Percentiles rank a stretch among this genome's conserved stretches.
Conservation (phyloP, 306 rosid genomes). For the Chamaecrista fasciculata region DNA sequence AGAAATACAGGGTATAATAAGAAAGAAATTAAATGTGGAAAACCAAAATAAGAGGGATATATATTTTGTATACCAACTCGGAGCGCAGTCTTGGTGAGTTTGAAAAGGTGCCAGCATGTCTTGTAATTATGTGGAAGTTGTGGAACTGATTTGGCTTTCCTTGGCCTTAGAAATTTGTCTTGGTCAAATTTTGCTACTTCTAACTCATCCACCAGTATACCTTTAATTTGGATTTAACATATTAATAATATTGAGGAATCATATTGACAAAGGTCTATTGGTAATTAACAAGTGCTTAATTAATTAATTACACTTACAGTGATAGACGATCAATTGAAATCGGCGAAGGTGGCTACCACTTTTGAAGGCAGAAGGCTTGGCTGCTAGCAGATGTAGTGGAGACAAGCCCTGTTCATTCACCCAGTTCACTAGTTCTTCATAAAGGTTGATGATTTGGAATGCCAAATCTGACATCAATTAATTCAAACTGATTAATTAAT, state of each 20-base stretch:
- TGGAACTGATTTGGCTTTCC: not conserved
- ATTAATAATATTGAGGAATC: no score
- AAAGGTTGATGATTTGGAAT: constrained; percentile 46
- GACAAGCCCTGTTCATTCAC: constrained; percentile 35
- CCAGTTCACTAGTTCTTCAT: constrained; percentile 26
- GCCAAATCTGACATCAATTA: constrained; percentile 78
- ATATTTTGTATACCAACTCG: not conserved
- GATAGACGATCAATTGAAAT: constrained; percentile 31
- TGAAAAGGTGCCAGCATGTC: not conserved
- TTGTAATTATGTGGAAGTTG: constrained; percentile 16
- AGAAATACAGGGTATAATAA: no score
- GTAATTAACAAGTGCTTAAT: no score
- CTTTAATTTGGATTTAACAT: constrained; percentile 19
- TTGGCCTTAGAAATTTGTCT: not conserved
- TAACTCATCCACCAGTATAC: not conserved
- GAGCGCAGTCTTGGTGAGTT: not conserved
- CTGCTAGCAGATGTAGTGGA: constrained; percentile 61
- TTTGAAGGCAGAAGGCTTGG: constrained; percentile 50
- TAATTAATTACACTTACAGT: constrained; percentile 28
- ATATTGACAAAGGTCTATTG: no score
- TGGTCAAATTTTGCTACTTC: not conserved
- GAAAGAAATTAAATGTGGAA: no score
- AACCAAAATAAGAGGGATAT: no score
- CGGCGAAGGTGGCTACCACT: constrained; percentile 50
- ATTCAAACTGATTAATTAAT: no score